Evolutionary conservation across 805 yeast genomes (phyloP).

Genomic region (Candida coleopterorum): DNA sequence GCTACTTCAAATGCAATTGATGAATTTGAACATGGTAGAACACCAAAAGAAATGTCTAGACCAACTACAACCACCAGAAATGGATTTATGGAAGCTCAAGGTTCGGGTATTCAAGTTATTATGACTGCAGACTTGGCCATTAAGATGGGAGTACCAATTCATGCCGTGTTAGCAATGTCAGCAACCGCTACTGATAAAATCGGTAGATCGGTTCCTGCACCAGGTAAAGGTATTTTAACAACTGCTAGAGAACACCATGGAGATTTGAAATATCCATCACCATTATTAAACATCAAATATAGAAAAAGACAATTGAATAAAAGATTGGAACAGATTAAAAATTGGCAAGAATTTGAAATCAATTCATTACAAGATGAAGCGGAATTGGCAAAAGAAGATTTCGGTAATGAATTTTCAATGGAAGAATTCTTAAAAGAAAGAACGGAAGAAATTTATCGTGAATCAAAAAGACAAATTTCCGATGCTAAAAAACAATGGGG

Average conservation of each 20-base stretch:
- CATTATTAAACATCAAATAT: conserved; percentile 84
- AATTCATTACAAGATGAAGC: conserved; percentile 69
- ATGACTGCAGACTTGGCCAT: conserved; percentile 94
- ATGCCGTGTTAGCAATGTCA: conserved; percentile 89
- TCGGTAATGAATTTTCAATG: conserved; percentile 43
- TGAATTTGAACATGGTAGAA: conserved; percentile 92
- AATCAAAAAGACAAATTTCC: conserved; percentile 76
- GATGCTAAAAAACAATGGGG: conserved; percentile 94
- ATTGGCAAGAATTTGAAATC: conserved; percentile 83
- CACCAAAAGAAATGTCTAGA: conserved; percentile 98
- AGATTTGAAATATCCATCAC: conserved; percentile 69
- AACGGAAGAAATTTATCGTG: conserved; percentile 80
- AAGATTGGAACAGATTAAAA: conserved; percentile 71
- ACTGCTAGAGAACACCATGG: conserved; percentile 94
- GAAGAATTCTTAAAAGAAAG: conserved; percentile 67
- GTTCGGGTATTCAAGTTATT: conserved; percentile 95
- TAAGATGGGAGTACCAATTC: conserved; percentile 98
- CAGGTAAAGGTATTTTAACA: conserved; percentile 98
- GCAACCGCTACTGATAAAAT: conserved; percentile 98
- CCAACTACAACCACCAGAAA: conserved; percentile 94
- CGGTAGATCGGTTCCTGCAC: conserved; percentile 99
- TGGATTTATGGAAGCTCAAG: conserved; percentile 99
- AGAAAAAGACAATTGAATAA: conserved; percentile 84
- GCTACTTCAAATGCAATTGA: conserved; percentile 89
- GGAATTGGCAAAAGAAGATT: conserved; percentile 47